Evolutionary conservation across 2,329 filamentous ascomycete species (phyloP), one percentile per base, ranked within the genome.

Genomic region (Diaporthe sp.): DNA sequence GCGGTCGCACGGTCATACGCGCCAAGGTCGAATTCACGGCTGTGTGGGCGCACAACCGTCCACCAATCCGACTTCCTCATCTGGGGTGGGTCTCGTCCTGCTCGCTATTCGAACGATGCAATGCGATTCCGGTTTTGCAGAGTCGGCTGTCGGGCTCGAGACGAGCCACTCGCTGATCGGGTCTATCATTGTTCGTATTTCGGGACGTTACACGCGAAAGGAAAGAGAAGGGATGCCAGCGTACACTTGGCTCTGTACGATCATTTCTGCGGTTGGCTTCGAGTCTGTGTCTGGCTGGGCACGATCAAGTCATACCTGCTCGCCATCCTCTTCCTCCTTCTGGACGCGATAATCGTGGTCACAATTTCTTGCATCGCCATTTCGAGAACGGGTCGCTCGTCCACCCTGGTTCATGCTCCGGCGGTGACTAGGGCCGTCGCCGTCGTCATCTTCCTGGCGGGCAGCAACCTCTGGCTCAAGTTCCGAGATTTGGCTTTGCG

Each of bases 241-340:
- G 25, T 74, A n/a, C 74, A 73, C 44, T 20, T 73, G 42, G 49
- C 60, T 47, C 39, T 74, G n/a, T 76, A 74, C 28, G 75, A 76
- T 34, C 75, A 76, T 22, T 76, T 71, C 37, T 76, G 75, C 17
- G 37, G 31, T 20, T 74, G 72, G 72, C n/a, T 76, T 25, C 44
- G 49, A 20, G 57, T 75, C 17, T 67, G 47, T 31, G 72, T 75
- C 42, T 76, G 39, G 71, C 75, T 76, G 34, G 49, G 31, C 65
- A 76, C 72, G 13, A 71, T 71, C 20, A 76, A 76, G 65, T 60
- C 75, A 25, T 76, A 76, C 65, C 65, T 74, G 13, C 55, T 76
- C 31, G 28, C 42, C 49, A 61, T 75, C 15, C 17, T 75, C 68
- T 75, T 74, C 31, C 51, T 76, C 10, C 15, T 44, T 47, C 53